Base-by-base conservation (phyloP, 306 rosid species). In the Gynostemma pentaphyllum region DNA sequence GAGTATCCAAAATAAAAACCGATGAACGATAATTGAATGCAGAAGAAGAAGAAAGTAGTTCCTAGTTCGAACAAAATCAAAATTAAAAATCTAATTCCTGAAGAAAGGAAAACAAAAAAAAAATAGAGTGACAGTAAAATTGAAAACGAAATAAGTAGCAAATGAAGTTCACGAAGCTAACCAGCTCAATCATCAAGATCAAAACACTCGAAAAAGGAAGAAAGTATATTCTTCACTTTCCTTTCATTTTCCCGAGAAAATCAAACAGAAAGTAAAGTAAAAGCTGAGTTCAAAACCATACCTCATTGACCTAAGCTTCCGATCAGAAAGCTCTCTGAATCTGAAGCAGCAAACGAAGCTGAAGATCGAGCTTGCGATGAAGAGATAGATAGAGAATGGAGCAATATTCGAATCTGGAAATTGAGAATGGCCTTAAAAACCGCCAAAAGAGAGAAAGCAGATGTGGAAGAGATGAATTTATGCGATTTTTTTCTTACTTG, bases 361-460 rank as follows among this genome's bases (percentile, higher is more conserved):
- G 68, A 75, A 78, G 74, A 77, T 82, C 70, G 75, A 84, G 81
- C 94, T 73, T 0, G 9, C 57, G 52, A 68, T 10, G 9, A 70
- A 53, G 70, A 41, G 64, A 68, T 41, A 46, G 44, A 29, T 22
- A 47, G 49, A 45, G 52, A 76, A 23, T 72, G 67, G 81, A 21
- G 11, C 1, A 76, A 81, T 78, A 85, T 74, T 72, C 78, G 84
- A 76, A 85, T 80, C 86, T 45, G 82, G 70, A 76, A 68, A 79
- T 70, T 72, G 72, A 46, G 81, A 39, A 10, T 22, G 30, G 32
- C 14, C 48, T 59, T 72, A 36, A 67, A 72, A 84, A 82, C 83
- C 92, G 89, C 95, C 86, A 86, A 84, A 86, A 34, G 9, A 77
- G 74, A 81, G 37, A 75, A 73, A 68, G 53, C 82, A 72, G 61